A percentile compares a stretch with the other conserved stretches of the same genome.
These are phyloP conservation scores for Coniochaeta pulveracea DNA, from an alignment of 2,329 filamentous ascomycete species.

Conservation along the genomic window DNA sequence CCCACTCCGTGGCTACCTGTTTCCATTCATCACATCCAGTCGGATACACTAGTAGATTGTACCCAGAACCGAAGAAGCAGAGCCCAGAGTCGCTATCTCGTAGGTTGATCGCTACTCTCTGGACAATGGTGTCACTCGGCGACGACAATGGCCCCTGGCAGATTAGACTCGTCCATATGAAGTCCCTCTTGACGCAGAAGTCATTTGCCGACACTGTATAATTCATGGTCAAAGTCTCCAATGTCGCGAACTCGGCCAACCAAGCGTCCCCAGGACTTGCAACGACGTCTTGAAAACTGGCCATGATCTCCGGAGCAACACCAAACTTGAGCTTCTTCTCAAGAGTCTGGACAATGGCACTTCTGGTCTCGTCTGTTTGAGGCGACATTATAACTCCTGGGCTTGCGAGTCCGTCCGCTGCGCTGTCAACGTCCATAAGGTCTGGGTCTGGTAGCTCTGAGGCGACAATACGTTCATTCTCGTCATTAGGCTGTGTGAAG, in stretches of 20 bases:
- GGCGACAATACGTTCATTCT: no score
- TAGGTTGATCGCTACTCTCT: conserved; percentile 21
- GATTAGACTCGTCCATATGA: conserved; percentile 9
- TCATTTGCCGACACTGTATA: conserved; percentile 17
- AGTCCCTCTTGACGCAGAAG: conserved; percentile 8
- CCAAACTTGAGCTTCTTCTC: conserved; percentile 14
- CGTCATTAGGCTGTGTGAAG: no score
- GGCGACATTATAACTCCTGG: no score
- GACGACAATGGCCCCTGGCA: conserved; percentile 15
- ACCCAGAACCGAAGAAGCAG: conserved; percentile 18
- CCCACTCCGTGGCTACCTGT: conserved; percentile 8
- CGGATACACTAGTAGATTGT: conserved; percentile 28
- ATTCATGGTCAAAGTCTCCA: conserved; percentile 16
- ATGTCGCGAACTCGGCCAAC: conserved; percentile 13
- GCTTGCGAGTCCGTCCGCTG: no score
- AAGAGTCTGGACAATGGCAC: no score
- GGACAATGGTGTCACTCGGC: conserved; percentile 11
- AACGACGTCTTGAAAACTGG: conserved; percentile 15
- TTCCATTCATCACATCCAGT: conserved; percentile 23
- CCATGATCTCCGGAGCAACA: conserved; percentile 11
- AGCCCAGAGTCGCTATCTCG: conserved; percentile 22
- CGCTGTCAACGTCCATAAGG: no score
- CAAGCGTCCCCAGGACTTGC: conserved; percentile 9
- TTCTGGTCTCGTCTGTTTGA: no score
- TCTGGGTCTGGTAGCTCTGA: no score